Evolutionary conservation across 1,284 basidiomycete species (phyloP).

Genomic region (Tilletia walkeri): DNA sequence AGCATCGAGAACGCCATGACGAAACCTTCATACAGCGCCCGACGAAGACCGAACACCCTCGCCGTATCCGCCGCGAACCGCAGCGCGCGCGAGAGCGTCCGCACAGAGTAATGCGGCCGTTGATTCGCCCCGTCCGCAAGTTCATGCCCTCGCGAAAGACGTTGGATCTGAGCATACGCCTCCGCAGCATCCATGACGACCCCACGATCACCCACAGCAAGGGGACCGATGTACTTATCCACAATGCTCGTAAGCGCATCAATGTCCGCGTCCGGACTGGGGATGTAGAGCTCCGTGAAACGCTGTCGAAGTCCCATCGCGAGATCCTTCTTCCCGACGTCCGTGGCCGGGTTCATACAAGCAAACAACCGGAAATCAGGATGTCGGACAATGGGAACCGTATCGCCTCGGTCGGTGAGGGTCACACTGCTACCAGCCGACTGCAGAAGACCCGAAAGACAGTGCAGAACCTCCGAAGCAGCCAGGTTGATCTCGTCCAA

Average conservation of each 20-base stretch:
- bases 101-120: slow-evolving; percentile 95
- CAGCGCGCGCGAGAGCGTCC: slow-evolving; percentile 86
- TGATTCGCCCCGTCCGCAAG: slow-evolving; percentile 93
- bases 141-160: slow-evolving; percentile 73
- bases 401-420: slow-evolving; percentile 86
- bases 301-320: slow-evolving; percentile 82
- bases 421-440: slow-evolving; percentile 84
- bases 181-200: slow-evolving; percentile 88
- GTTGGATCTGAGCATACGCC: slow-evolving; percentile 80
- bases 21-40: slow-evolving; percentile 92
- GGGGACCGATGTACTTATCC: slow-evolving; percentile 82
- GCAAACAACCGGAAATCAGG: slow-evolving; percentile 94
- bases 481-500: slow-evolving; percentile 97
- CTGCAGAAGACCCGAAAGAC: slow-evolving; percentile 80
- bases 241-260: slow-evolving; percentile 88
- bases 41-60: slow-evolving; percentile 69
- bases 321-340: slow-evolving; percentile 96
- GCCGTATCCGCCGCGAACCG: slow-evolving; percentile 85
- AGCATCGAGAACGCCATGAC: slow-evolving; percentile 98
- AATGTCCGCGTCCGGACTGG: slow-evolving; percentile 84
- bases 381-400: slow-evolving; percentile 86
- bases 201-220: slow-evolving; percentile 79
- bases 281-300: slow-evolving; percentile 94
- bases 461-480: slow-evolving; percentile 90
- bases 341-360: slow-evolving; percentile 99